A percentile compares a stretch with the other conserved stretches of the same genome.
Evolutionary conservation across 805 yeast species (phyloP).

Genomic region (Zygosaccharomyces kombuchaensis): DNA sequence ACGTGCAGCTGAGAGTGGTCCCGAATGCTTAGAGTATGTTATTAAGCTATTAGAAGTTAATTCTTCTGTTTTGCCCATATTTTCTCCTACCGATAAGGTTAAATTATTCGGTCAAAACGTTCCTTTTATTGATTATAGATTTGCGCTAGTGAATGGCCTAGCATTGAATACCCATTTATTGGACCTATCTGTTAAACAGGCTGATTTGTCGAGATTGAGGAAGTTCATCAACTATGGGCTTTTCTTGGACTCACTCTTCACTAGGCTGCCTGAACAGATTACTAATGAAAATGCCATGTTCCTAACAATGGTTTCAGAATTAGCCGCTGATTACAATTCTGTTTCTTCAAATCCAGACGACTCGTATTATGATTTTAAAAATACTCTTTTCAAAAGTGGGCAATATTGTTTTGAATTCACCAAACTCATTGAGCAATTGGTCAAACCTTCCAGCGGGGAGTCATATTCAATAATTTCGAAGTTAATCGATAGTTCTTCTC

Average conservation of each 20-base stretch:
- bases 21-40: constrained; percentile 10
- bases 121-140: constrained; percentile 32
- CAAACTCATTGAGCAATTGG: constrained; percentile 6
- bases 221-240: constrained; percentile 24
- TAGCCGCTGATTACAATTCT: constrained; percentile 39
- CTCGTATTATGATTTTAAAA: constrained; percentile 13
- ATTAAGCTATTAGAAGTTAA: constrained; percentile 15
- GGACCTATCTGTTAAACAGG: constrained; percentile 6
- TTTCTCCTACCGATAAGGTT: constrained; percentile 18
- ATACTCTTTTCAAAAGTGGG: constrained; percentile 20
- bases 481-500: not conserved
- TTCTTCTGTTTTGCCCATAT: constrained; percentile 9
- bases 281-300: constrained; percentile 19
- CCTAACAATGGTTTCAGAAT: constrained; percentile 36
- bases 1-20: constrained; percentile 7
- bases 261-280: constrained; percentile 11
- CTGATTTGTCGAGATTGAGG: constrained; percentile 12
- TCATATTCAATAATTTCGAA: not conserved
- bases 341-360: constrained; percentile 25
- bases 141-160: constrained; percentile 47
- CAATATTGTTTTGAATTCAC: constrained; percentile 11
- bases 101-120: constrained; percentile 30
- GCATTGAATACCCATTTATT: constrained; percentile 38
- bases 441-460: not conserved
- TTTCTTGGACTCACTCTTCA: constrained; percentile 25